These are phyloP conservation scores for Suillus weaverae DNA, from an alignment of 768 basidiomycete species.

Conservation along the genomic window DNA sequence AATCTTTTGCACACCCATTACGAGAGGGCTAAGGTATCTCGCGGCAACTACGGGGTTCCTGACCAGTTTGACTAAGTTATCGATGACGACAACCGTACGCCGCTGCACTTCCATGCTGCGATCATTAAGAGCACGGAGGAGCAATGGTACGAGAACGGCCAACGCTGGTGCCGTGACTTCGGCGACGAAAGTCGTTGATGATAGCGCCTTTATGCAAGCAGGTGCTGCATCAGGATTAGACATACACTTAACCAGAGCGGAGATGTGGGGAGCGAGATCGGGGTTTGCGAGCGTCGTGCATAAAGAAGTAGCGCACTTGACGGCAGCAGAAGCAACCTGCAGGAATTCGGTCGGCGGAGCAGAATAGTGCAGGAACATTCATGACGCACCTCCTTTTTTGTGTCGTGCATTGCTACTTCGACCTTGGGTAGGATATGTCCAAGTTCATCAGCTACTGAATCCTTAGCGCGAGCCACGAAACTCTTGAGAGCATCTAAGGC, in stretches of 20 bases:
- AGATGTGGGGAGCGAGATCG: constrained; percentile 87
- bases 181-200: constrained; percentile 93
- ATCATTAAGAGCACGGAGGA: constrained; percentile 89
- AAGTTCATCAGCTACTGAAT: constrained; percentile 80
- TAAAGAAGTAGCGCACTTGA: constrained; percentile 86
- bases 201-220: constrained; percentile 91
- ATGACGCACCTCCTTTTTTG: constrained; percentile 80
- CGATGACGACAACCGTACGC: constrained; percentile 89
- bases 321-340: constrained; percentile 82
- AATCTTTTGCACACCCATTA: constrained; percentile 89
- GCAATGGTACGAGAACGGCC: constrained; percentile 90
- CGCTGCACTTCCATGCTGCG: constrained; percentile 96
- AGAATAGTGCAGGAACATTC: background rate
- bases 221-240: constrained; percentile 84
- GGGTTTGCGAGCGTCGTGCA: constrained; percentile 92
- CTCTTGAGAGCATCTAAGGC: constrained; percentile 82
- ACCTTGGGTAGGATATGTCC: constrained; percentile 82
- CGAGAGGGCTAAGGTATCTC: constrained; percentile 79
- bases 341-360: background rate
- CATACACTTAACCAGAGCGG: constrained; percentile 92
- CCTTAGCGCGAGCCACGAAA: constrained; percentile 67
- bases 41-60: constrained; percentile 89
- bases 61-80: constrained; percentile 97
- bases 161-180: constrained; percentile 97
- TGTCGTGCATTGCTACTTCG: constrained; percentile 93